Evolutionary conservation across 2,329 filamentous ascomycete species (phyloP), one percentile per base, ranked within the genome.

Genomic region (Blastomyces gilchristii): DNA sequence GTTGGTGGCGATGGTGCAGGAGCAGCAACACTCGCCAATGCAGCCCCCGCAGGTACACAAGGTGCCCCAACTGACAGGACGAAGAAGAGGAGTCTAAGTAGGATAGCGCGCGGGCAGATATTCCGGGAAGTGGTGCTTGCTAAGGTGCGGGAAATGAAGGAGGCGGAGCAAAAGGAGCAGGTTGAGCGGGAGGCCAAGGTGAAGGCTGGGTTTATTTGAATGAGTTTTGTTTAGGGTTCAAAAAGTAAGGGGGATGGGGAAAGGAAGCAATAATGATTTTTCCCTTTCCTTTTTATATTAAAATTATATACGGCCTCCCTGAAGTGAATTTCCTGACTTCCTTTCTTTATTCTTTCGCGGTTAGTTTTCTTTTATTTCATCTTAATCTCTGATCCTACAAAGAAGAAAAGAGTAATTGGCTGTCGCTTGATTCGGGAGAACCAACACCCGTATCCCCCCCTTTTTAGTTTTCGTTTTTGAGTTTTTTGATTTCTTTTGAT

Each of bases 61-160:
- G 56, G 41, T 2, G 56, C 56, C 0, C 39, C 56, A n/a, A 39
- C 37, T 73, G 43, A 65, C 72, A 39, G 56, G 6, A 60, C 65
- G 53, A 83, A 83, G 73, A 80, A 77, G 68, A 73, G 79, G 54
- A 81, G 81, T 67, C 72, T 87, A 65, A 81, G 81, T 70, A 83
- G 81, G 66, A 74, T 83, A 66, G 85, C 85, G 43, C 85, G 84
- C 69, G 82, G 82, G 58, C 83, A 90, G 66, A 95, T 97, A 70
- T 97, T 97, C 85, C 85, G 90, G 70, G 93, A 97, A 76, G 90
- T 97, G 14, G 93, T 97, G 16, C 80, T 96, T 63, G 93, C 92
- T 67, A 97, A 97, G 80, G 91, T 96, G 56, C 85, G 88, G 65
- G 92, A 96, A 76, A 89, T 90, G 84, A 95, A 95, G 81, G 88